Percentiles rank a stretch among this genome's conserved stretches.
phyloP scores from a whole-genome alignment of 768 basidiomycete genomes.

The Rhodotorula graminis region DNA sequence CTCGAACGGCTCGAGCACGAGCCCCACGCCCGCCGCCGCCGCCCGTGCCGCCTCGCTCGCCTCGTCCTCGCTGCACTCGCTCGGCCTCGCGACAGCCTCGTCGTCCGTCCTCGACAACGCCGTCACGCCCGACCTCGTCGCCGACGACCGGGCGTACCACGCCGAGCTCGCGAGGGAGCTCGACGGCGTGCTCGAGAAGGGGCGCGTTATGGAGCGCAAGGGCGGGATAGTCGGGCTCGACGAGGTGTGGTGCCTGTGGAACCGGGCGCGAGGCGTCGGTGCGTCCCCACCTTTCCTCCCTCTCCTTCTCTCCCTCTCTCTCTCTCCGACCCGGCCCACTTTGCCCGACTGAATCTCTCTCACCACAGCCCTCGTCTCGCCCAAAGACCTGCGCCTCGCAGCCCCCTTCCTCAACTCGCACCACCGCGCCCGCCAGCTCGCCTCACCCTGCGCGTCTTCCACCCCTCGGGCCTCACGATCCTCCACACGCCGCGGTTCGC shows the following conservation, averaged over 20 bases:
- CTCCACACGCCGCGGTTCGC: constrained; percentile 78
- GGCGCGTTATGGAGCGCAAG: constrained; percentile 27
- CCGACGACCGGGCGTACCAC: constrained; percentile 71
- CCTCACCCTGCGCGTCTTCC: constrained; percentile 63
- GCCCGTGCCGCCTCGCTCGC: constrained; percentile 5
- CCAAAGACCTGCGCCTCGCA: constrained; percentile 73
- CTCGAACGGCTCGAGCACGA: background rate
- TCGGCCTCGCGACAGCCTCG: constrained; percentile 25
- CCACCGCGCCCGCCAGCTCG: constrained; percentile 42
- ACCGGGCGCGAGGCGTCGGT: constrained; percentile 39
- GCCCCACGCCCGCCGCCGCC: background rate
- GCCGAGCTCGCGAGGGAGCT: constrained; percentile 79
- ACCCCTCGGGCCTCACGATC: constrained; percentile 60
- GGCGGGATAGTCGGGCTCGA: constrained; percentile 39
- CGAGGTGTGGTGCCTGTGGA: constrained; percentile 43
- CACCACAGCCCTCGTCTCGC: constrained; percentile 73
- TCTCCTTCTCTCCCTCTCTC: background rate
- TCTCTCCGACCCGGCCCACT: background rate
- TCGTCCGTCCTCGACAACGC: background rate
- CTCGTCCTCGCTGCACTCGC: background rate
- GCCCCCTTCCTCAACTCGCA: constrained; percentile 57
- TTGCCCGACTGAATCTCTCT: too few relatives aligned
- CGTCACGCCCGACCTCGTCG: constrained; percentile 65
- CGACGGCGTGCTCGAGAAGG: constrained; percentile 62
- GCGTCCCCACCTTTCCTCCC: background rate